Conservation (phyloP, 331 rosid species). For the Quercus tomentella region DNA sequence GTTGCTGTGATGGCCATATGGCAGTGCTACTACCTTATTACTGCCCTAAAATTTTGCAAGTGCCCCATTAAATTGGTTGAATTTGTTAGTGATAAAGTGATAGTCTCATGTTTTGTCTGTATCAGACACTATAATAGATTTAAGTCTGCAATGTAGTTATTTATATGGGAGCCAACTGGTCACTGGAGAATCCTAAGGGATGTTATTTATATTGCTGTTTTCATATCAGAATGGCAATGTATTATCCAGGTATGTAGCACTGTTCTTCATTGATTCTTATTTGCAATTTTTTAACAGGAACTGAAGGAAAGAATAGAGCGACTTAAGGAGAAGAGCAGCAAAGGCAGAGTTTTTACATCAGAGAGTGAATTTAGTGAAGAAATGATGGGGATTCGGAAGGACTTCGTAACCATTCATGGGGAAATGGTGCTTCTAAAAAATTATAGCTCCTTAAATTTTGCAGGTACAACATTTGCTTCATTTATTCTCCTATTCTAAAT, state of each 20-base stretch:
- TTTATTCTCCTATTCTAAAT: neutral
- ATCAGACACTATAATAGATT: neutral
- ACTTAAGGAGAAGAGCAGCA: slow-evolving; percentile 63
- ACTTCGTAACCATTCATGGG: slow-evolving; percentile 94
- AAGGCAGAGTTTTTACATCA: slow-evolving; percentile 46
- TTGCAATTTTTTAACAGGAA: slow-evolving; percentile 49
- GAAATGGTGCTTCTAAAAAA: slow-evolving; percentile 95
- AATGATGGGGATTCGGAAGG: slow-evolving; percentile 92
- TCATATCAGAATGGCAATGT: neutral
- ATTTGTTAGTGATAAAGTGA: neutral
- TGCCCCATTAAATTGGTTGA: neutral
- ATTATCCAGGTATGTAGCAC: neutral
- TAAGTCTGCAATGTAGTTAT: neutral
- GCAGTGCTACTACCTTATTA: neutral
- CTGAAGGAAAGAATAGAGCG: slow-evolving; percentile 82
- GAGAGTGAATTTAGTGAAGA: slow-evolving; percentile 89
- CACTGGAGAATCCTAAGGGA: neutral
- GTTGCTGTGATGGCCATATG: neutral
- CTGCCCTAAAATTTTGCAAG: neutral
- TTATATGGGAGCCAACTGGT: neutral
- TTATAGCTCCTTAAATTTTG: slow-evolving; percentile 94
- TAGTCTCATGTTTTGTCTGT: neutral
- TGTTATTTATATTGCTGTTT: neutral
- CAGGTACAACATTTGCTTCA: slow-evolving; percentile 46
- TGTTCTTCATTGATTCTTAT: slow-evolving; percentile 11